Conservation (phyloP, 768 basidiomycete species). For the Asterophora parasitica region DNA sequence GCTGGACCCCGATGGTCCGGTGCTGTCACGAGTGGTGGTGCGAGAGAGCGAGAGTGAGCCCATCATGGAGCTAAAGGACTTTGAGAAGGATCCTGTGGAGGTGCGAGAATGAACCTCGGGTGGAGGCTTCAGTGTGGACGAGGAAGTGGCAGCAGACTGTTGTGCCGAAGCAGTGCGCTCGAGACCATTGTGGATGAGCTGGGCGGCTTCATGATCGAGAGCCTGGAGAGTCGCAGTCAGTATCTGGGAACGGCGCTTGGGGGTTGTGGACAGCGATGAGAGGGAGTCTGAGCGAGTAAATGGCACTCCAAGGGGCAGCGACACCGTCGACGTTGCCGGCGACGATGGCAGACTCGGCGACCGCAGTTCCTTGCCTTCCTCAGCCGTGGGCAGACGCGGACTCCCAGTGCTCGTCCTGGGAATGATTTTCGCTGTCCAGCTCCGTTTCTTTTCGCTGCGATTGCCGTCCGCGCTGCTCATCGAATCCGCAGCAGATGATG, state of each 20-base stretch:
- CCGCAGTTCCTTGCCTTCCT: conserved; percentile 25
- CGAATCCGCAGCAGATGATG: conserved; percentile 4
- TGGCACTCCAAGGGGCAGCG: conserved; percentile 13
- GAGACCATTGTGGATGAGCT: conserved; percentile 44
- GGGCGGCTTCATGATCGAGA: conserved; percentile 42
- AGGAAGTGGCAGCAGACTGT: conserved; percentile 1
- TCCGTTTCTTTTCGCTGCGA: conserved; percentile 23
- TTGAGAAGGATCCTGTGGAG: conserved; percentile 48
- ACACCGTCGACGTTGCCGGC: conserved; percentile 2
- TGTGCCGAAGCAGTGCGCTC: conserved; percentile 38
- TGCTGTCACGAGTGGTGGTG: conserved; percentile 37
- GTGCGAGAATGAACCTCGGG: conserved; percentile 30
- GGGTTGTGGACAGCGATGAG: conserved; percentile 23
- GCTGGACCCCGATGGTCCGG: conserved; percentile 23
- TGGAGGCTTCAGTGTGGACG: conserved; percentile 24
- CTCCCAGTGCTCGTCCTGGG: conserved; percentile 29
- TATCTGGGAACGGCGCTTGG: conserved; percentile 32
- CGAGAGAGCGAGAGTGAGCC: conserved; percentile 61
- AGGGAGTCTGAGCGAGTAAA: conserved; percentile 21
- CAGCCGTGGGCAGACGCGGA: conserved; percentile 22
- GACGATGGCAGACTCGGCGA: conserved; percentile 14
- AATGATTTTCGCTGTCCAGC: conserved; percentile 32
- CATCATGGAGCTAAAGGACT: conserved; percentile 68
- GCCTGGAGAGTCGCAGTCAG: conserved; percentile 32
- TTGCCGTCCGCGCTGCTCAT: conserved; percentile 17